Base-by-base conservation (phyloP, 2,329 filamentous ascomycete species). In the Monosporascus sp. region DNA sequence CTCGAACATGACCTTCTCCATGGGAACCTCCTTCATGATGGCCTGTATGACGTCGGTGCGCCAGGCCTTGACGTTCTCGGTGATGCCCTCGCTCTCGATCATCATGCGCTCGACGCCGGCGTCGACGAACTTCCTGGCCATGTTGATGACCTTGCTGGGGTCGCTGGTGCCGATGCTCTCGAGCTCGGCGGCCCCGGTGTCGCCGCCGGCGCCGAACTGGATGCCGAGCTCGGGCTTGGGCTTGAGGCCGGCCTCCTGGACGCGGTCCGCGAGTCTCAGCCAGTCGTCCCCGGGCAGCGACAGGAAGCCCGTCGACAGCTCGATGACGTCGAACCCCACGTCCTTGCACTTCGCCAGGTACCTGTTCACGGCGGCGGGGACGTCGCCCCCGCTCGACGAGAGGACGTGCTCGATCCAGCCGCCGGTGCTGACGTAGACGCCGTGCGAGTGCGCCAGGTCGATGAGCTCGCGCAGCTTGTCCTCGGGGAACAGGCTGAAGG, bases 81-180 rank as follows among this genome's bases (percentile, higher is more conserved):
- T 82, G 57, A 82, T 82, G 0, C 79, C 79, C 64, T 82, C 78
- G n/a, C 77, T 80, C 60, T 83, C 78, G 51, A 81, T 79, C 78
- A 82, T 82, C 59, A 82, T 69, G 8, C 77, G 68, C 62, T 81
- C 78, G 3, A 82, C 77, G 0, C 78, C 79, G 0, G 70, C 74
- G 18, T 76, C 69, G 17, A 81, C 69, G 56, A 82, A 82, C 43
- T 69, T 68, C 53, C 68, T 74, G 11, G 75, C 78, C 56, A 80
- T 62, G 51, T 75, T 73, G 20, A 80, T 69, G 31, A 81, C 62
- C 55, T 76, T 77, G 15, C 68, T 67, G 0, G 77, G 75, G 55
- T 79, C 77, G 5, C 72, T 75, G 11, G 76, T 76, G 3, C 76
- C 77, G 18, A 77, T 68, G 5, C 69, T 67, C 63, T 76, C 72